Evolutionary conservation across 2,329 filamentous ascomycete species (phyloP), one percentile per base, ranked within the genome.

Genomic region (Verruconis gallopava): DNA sequence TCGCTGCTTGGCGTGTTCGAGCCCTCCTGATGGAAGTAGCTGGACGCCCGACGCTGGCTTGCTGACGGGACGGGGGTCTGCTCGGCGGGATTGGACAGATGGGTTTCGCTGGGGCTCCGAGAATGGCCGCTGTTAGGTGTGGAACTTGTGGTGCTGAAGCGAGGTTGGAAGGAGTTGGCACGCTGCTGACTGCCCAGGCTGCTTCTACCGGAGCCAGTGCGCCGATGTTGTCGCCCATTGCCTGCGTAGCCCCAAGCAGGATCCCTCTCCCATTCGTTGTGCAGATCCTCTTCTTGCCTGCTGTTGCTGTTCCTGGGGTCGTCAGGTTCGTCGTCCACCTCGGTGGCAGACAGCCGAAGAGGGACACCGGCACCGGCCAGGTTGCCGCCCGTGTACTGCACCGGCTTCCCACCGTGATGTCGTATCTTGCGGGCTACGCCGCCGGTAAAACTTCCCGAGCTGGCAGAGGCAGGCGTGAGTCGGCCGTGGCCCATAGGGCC

Each of bases 291-390:
- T 47, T 73, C 71, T 33, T 64, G 60, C 44, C 67, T 64, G 14
- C 58, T 69, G 50, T 65, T 60, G 51, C 58, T 55, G 39, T 60
- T 44, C 12, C 11, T 42, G 12, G 85, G 80, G 40, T 85, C 83
- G 55, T 79, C 85, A 52, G 88, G 85, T 49, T 80, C 86, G 50
- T 84, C 85, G 53, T 93, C 86, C 12, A 96, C 84, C 60, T 98
- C 91, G 39, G 84, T 93, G n/a, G 91, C 89, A 58, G 85, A 93
- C 47, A 98, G 69, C 34, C 91, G 79, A 62, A 95, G 77, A 2
- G 91, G 91, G 30, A 96, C 88, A 42, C 85, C 86, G 32, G 79
- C 81, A 46, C 85, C 81, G 44, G 73, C 68, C 42, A 79, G 62
- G 46, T 89, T 88, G 44, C 79, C 81, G 2, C 83, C 80, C 6